Percentiles rank a stretch among this genome's conserved stretches.
phyloP scores from a whole-genome alignment of 441 rosid genomes.

The Capsella rubella region DNA sequence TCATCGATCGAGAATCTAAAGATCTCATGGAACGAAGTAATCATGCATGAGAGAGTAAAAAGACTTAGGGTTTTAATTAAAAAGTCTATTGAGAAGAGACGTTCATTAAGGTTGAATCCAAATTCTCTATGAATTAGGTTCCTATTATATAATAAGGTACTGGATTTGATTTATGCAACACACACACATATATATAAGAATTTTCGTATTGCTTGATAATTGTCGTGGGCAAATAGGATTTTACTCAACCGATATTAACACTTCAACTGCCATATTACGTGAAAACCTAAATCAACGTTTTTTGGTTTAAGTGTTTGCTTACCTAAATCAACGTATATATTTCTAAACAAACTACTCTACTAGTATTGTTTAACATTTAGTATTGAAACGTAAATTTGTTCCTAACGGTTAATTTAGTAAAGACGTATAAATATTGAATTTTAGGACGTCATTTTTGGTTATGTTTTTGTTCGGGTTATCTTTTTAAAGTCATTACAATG shows the following conservation, averaged over 20 bases:
- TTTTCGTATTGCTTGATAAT: not conserved
- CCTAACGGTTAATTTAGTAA: not conserved
- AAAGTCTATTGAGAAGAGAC: not conserved
- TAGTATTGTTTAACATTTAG: not conserved
- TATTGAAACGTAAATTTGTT: not conserved
- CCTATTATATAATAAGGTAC: conserved; percentile 4
- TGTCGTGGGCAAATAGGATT: conserved; percentile 17
- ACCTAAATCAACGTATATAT: not conserved
- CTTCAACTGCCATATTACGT: not conserved
- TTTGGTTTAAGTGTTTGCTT: too few relatives aligned
- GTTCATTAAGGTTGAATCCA: not conserved
- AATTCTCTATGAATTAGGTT: not conserved
- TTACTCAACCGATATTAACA: conserved; percentile 25
- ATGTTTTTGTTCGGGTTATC: not conserved
- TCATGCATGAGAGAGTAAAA: conserved; percentile 24
- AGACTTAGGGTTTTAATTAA: not conserved
- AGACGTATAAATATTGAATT: not conserved
- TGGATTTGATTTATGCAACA: not conserved
- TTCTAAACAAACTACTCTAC: not conserved
- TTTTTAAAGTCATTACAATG: not conserved
- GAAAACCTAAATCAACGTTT: not conserved
- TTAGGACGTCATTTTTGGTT: not conserved
- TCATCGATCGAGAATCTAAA: not conserved
- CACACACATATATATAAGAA: not conserved
- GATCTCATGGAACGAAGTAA: not conserved